These are phyloP conservation scores for Curvularia hawaiiensis DNA, from an alignment of 2,329 filamentous ascomycete species.

Conservation along the genomic window DNA sequence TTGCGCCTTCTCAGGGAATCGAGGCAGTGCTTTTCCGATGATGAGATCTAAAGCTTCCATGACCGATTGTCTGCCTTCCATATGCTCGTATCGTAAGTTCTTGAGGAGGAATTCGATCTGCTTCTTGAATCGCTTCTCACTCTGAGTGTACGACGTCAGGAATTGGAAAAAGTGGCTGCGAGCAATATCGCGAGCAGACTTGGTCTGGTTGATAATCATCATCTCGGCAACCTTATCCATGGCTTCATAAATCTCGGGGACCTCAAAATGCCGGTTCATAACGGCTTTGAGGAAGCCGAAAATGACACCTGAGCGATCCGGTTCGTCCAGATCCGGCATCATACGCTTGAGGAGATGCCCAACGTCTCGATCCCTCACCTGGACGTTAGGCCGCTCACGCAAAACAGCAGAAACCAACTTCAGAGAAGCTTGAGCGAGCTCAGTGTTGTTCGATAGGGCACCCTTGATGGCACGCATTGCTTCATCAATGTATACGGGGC, in stretches of 20 bases:
- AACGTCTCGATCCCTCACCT: conserved; percentile 79
- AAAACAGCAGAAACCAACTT: conserved; percentile 87
- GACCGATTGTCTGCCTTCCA: conserved; percentile 86
- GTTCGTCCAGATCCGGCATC: conserved; percentile 88
- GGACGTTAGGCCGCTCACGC: conserved; percentile 76
- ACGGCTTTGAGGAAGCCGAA: conserved; percentile 94
- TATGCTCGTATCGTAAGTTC: conserved; percentile 88
- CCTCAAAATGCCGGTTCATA: conserved; percentile 82
- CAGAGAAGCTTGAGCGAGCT: conserved; percentile 83
- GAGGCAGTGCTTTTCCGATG: conserved; percentile 69
- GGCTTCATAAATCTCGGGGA: conserved; percentile 86
- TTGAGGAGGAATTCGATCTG: conserved; percentile 87
- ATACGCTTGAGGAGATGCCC: conserved; percentile 82
- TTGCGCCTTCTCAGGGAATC: conserved; percentile 69
- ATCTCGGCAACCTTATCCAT: conserved; percentile 81
- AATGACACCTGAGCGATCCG: conserved; percentile 86
- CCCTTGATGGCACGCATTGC: conserved; percentile 80
- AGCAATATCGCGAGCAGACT: conserved; percentile 83
- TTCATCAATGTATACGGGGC: conserved; percentile 81
- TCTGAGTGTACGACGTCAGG: conserved; percentile 91
- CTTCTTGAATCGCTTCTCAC: conserved; percentile 84
- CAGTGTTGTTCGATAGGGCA: conserved; percentile 77
- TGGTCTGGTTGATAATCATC: conserved; percentile 96
- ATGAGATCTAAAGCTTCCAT: conserved; percentile 90
- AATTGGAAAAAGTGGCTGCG: conserved; percentile 93